Evolutionary conservation across 2,329 filamentous ascomycete species (phyloP).

Genomic region (Ceratocystis huliohia): DNA sequence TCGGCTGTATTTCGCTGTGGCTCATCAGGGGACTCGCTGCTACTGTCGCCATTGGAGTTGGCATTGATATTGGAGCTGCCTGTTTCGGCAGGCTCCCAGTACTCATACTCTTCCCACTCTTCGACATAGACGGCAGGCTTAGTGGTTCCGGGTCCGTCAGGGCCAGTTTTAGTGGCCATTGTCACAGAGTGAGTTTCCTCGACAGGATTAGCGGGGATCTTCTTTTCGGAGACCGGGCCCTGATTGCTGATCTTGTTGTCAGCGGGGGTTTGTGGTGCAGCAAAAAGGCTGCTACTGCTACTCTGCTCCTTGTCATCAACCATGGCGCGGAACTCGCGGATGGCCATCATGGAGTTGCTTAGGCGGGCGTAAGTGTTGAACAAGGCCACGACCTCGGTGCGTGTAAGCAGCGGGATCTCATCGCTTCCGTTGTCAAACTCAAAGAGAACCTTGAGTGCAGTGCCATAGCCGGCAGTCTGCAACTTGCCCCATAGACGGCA

Average conservation of each 20-base stretch:
- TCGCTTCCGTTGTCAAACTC: slow-evolving; percentile 66
- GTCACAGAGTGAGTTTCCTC: not conserved
- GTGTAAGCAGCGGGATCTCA: slow-evolving; percentile 57
- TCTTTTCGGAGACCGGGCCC: not conserved
- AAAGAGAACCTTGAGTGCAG: slow-evolving; percentile 89
- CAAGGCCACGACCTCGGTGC: slow-evolving; percentile 85
- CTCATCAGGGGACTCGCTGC: slow-evolving; percentile 24
- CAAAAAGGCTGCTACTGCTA: slow-evolving; percentile 19
- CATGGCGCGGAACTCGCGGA: slow-evolving; percentile 57
- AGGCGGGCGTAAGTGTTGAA: slow-evolving; percentile 89
- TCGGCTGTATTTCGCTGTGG: slow-evolving; percentile 21
- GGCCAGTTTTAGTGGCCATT: slow-evolving; percentile 2
- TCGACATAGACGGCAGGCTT: slow-evolving; percentile 7
- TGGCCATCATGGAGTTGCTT: slow-evolving; percentile 62
- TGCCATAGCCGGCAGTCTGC: slow-evolving; percentile 87
- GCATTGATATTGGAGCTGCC: not conserved
- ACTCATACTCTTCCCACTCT: slow-evolving; percentile 13
- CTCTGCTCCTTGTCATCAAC: slow-evolving; percentile 30
- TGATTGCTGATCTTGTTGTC: not conserved
- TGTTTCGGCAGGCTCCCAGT: slow-evolving; percentile 15
- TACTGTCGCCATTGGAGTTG: not conserved
- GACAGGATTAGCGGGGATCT: not conserved
- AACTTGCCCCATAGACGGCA: slow-evolving; percentile 96
- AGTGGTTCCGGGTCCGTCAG: slow-evolving; percentile 1
- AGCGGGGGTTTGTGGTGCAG: not conserved